A percentile compares a stretch with the other conserved stretches of the same genome.
These are phyloP conservation scores for Sordaria brevicollis DNA, from an alignment of 495 filamentous ascomycete species.

Conservation along the genomic window DNA sequence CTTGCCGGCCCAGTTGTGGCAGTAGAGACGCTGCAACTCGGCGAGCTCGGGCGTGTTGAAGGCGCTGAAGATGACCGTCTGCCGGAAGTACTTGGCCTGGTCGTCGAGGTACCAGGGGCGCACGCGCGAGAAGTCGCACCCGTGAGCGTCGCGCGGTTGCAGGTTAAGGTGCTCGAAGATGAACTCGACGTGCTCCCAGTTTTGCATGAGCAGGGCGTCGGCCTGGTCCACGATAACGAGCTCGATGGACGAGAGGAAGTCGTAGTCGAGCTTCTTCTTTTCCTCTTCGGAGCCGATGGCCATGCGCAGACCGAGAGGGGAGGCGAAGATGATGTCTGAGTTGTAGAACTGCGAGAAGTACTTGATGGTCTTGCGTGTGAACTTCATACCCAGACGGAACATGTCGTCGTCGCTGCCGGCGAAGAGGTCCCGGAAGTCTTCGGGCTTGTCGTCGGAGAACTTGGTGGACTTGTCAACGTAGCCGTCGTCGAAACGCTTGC, in stretches of 20 bases:
- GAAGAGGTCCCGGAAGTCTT: constrained; percentile 85
- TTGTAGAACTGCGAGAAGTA: constrained; percentile 94
- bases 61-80: constrained; percentile 68
- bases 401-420: constrained; percentile 92
- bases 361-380: constrained; percentile 89
- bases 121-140: constrained; percentile 88
- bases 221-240: constrained; percentile 83
- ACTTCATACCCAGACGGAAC: constrained; percentile 88
- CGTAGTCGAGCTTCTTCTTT: constrained; percentile 67
- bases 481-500: constrained; percentile 76
- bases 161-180: constrained; percentile 87
- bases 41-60: constrained; percentile 88
- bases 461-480: constrained; percentile 58
- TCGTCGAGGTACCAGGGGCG: constrained; percentile 86
- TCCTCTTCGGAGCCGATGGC: constrained; percentile 70
- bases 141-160: constrained; percentile 81
- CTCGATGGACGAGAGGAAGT: constrained; percentile 90
- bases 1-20: constrained; percentile 71
- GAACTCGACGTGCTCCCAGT: constrained; percentile 91
- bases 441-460: constrained; percentile 64
- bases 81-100: constrained; percentile 67
- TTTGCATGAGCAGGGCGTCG: constrained; percentile 92
- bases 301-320: constrained; percentile 79
- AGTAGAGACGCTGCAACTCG: constrained; percentile 60
- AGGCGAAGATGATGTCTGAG: constrained; percentile 88